A percentile compares a stretch with the other conserved stretches of the same genome.
Evolutionary conservation across 2,329 filamentous ascomycete species (phyloP).

Genomic region (Phialophora verrucosa): DNA sequence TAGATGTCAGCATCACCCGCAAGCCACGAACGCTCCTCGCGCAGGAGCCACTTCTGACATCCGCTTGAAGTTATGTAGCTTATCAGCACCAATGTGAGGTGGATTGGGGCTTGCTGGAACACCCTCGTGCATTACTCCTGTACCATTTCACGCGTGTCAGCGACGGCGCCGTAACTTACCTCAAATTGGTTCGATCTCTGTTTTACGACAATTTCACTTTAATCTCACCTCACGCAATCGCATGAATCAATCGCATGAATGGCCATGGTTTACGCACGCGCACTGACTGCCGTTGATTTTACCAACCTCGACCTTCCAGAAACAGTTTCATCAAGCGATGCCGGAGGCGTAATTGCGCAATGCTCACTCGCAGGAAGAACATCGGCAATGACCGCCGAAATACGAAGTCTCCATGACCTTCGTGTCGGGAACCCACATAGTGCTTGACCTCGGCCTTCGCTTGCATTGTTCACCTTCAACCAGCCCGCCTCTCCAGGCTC

Average conservation of each 20-base stretch:
- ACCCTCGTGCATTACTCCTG: background rate
- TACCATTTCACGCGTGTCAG: background rate
- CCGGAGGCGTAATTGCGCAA: constrained; percentile 2
- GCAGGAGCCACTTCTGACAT: background rate
- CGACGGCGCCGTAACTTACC: background rate
- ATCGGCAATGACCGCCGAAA: background rate
- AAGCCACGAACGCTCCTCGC: too few species aligned
- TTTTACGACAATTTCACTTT: background rate
- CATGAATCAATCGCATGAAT: background rate
- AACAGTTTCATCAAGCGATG: background rate
- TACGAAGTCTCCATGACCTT: constrained; percentile 2
- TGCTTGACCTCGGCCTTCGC: constrained; percentile 11
- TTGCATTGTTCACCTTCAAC: background rate
- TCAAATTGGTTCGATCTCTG: background rate
- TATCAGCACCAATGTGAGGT: background rate
- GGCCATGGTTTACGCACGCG: background rate
- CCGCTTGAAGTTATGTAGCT: background rate
- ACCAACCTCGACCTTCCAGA: background rate
- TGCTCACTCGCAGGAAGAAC: background rate
- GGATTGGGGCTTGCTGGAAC: background rate
- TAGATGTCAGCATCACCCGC: background rate
- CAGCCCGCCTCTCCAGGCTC: background rate
- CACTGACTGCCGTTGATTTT: background rate
- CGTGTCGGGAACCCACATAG: background rate
- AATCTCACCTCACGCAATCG: background rate